Conservation (phyloP, 176 grass and related monocot species). For the Ensete ventricosum region DNA sequence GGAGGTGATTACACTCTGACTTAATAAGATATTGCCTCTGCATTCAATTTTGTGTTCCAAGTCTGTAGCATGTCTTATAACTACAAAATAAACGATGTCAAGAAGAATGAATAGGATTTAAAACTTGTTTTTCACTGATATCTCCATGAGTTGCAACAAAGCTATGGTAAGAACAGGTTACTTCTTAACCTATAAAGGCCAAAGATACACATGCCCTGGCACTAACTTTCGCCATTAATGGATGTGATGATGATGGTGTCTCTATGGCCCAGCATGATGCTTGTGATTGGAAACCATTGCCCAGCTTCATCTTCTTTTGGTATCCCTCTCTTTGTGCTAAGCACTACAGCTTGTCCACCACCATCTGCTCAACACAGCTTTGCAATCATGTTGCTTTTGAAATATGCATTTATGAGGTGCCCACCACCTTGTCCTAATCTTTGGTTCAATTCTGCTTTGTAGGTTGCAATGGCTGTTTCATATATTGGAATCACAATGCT, state of each 20-base stretch:
- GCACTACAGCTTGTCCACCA: conserved; percentile 42
- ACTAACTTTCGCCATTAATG: not conserved
- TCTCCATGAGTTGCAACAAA: no score
- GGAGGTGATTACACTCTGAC: no score
- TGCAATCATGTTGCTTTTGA: conserved; percentile 11
- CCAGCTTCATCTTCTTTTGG: conserved; percentile 8
- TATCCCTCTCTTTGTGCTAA: conserved; percentile 34
- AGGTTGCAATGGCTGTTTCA: not conserved
- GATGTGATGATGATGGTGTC: not conserved
- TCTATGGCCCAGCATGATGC: conserved; percentile 9
- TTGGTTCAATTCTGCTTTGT: not conserved
- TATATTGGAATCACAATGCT: conserved; percentile 7
- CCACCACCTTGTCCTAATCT: conserved; percentile 28
- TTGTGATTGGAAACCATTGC: conserved; percentile 36
- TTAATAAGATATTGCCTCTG: no score
- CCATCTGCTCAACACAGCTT: conserved; percentile 7
- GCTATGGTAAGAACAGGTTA: no score
- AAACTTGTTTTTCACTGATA: no score
- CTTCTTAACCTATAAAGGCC: no score
- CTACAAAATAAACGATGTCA: no score
- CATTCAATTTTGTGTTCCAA: no score
- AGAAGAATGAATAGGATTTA: no score
- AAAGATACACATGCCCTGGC: not conserved
- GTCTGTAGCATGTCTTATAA: no score
- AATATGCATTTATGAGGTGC: conserved; percentile 35